Conservation (phyloP, 2,329 filamentous ascomycete species). For the Phyllosticta citriasiana region DNA sequence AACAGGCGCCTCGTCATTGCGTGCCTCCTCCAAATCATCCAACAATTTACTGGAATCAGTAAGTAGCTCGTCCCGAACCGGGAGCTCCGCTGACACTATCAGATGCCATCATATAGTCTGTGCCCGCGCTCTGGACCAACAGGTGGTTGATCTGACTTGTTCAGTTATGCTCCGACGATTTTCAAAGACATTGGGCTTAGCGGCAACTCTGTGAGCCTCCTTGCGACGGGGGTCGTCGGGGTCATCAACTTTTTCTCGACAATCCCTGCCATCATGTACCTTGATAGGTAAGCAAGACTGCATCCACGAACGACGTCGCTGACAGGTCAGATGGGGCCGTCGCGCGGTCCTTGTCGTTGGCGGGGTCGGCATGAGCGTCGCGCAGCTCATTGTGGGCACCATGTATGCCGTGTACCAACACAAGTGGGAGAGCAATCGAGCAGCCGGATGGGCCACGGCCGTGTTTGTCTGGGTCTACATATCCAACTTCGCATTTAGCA, state of each 20-base stretch:
- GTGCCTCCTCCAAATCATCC: constrained; percentile 8
- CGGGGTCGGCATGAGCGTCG: constrained; percentile 2
- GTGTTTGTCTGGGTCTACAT: constrained; percentile 9
- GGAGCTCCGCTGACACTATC: background rate
- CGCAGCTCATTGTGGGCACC: constrained; percentile 8
- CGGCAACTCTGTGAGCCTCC: constrained; percentile 4
- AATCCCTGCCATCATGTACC: constrained; percentile 7
- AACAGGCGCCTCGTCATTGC: constrained; percentile 2
- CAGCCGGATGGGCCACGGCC: constrained; percentile 7
- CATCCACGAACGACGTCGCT: background rate
- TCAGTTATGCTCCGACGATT: constrained; percentile 35
- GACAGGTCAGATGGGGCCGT: background rate
- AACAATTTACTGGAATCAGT: constrained; percentile 5
- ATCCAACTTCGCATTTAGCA: background rate
- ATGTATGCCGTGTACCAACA: constrained; percentile 6
- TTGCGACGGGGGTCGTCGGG: constrained; percentile 8
- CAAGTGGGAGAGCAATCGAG: background rate
- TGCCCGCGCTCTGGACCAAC: background rate
- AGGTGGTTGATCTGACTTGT: background rate
- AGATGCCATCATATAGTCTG: background rate
- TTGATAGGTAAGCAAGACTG: background rate
- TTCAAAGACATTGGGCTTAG: constrained; percentile 35
- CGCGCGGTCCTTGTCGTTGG: constrained; percentile 5
- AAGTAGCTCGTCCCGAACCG: background rate
- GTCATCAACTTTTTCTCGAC: constrained; percentile 9